Base-by-base conservation (phyloP, 208 protist species). In the Leishmania amazonensis region DNA sequence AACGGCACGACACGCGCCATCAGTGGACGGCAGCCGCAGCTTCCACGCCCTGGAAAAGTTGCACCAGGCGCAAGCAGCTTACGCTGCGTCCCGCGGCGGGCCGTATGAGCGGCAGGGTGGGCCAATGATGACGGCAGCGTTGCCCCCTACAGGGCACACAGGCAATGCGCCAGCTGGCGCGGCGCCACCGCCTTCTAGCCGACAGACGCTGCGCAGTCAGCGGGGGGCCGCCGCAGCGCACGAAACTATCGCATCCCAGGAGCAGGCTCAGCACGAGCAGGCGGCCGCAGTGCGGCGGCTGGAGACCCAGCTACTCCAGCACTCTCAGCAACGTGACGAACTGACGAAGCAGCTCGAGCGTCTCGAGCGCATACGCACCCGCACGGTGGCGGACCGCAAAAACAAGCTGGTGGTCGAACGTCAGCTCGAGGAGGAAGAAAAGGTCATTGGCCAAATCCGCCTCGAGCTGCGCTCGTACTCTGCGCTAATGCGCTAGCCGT, bases 321-420 rank as follows among this genome's bases (percentile, higher is more conserved):
- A 95, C 79, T 89, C 81, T 67, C 86, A 90, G 45, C 53, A 38
- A n/a, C 89, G 85, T 64, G 93, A 96, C 76, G 90, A 91, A 51
- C 74, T 96, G 42, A 87, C 84, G 40, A 65, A 54, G 28, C 68
- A 91, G 62, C 82, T 96, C 24, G 86, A 88, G 81, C 90, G 89
- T n/a, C 83, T 96, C 31, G 91, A 96, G 76, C 81, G 78, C 54
- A 74, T 79, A 24, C 86, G 90, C 13, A 67, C 87, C 58, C 90
- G 92, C 57, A 94, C 85, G 9, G 91, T 88, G 0, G 79, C 87
- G 31, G 90, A 94, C 47, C 75, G 88, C 40, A 77, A 83, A 62
- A 89, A 88, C 78, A 92, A 92, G 62, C 85, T 83, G 9, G 53
- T 85, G 0, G 57, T 91, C 45, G 91, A 96, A 68, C 40, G 73